A percentile compares a stretch with the other conserved stretches of the same genome.
Conservation (phyloP, 352 stramenopile genomes). For the Elongisporangium prolatum region DNA sequence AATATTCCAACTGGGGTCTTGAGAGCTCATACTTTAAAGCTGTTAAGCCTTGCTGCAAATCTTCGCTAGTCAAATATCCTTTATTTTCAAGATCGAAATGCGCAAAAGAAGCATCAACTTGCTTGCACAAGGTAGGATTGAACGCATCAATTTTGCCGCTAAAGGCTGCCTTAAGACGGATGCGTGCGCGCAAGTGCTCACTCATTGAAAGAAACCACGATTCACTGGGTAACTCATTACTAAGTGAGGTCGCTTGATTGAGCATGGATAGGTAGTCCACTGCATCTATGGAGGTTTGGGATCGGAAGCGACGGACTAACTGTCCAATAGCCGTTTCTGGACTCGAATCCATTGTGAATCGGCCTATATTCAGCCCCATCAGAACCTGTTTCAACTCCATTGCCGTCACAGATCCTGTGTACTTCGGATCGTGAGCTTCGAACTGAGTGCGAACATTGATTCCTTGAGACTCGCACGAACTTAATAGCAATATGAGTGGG, state of each 20-base stretch:
- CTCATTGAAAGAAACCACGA: constrained; percentile 21
- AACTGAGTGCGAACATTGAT: constrained; percentile 48
- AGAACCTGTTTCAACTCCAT: constrained; percentile 55
- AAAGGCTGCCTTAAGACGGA: constrained; percentile 30
- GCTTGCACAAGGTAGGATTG: constrained; percentile 17
- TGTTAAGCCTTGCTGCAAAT: constrained; percentile 28
- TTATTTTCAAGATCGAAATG: constrained; percentile 62
- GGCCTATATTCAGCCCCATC: constrained; percentile 26
- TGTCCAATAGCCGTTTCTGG: constrained; percentile 41
- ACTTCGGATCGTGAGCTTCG: constrained; percentile 37
- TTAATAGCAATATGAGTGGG: constrained; percentile 18
- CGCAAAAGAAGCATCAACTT: constrained; percentile 44
- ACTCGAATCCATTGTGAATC: constrained; percentile 10
- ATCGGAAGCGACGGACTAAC: constrained; percentile 52
- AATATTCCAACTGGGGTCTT: constrained; percentile 21
- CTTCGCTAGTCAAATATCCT: constrained; percentile 38
- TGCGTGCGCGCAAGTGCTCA: constrained; percentile 40
- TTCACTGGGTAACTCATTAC: background rate
- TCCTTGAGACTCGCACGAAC: constrained; percentile 27
- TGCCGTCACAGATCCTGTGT: constrained; percentile 34
- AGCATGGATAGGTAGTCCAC: constrained; percentile 41
- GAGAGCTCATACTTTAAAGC: constrained; percentile 41
- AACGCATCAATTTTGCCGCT: constrained; percentile 23
- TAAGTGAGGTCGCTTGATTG: constrained; percentile 7
- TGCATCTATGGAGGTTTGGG: constrained; percentile 14